Evolutionary conservation across 352 stramenopile genomes (phyloP).

Genomic region (Halophytophthora batemanensis): DNA sequence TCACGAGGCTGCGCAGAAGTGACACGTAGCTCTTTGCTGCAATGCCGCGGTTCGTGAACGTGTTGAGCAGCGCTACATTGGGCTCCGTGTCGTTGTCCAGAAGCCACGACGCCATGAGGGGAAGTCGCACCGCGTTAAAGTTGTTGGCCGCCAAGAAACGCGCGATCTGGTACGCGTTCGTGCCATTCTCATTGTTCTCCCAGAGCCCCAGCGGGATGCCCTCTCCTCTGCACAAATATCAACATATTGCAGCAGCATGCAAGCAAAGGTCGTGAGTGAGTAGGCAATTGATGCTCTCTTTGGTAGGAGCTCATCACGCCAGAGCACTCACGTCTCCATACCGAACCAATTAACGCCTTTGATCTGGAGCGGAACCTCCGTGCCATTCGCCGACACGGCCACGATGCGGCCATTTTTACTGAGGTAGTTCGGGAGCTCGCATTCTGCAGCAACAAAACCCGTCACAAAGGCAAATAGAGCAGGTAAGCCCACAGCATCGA

Average conservation of each 20-base stretch:
- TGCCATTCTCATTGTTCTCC: conserved; percentile 59
- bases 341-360: conserved; percentile 75
- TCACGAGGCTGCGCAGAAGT: conserved; percentile 44
- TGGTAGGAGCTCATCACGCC: no score
- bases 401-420: conserved; percentile 61
- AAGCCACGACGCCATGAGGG: conserved; percentile 47
- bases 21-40: conserved; percentile 45
- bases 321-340: conserved; percentile 49
- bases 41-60: conserved; percentile 52
- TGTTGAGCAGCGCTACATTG: conserved; percentile 40
- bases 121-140: conserved; percentile 40
- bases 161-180: conserved; percentile 42
- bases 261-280: no score
- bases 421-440: conserved; percentile 54
- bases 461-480: background rate
- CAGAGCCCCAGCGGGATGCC: conserved; percentile 58
- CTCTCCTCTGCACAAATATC: conserved; percentile 13
- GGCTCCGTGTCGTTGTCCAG: conserved; percentile 48
- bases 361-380: conserved; percentile 44
- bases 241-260: background rate
- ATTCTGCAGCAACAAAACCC: conserved; percentile 7
- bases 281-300: no score
- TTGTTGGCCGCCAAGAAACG: conserved; percentile 41
- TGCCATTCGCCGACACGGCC: conserved; percentile 42
- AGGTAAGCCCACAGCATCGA: no score